Evolutionary conservation across 768 basidiomycete species (phyloP), one percentile per base, ranked within the genome.

Genomic region (Lepiota brunneoincarnata): DNA sequence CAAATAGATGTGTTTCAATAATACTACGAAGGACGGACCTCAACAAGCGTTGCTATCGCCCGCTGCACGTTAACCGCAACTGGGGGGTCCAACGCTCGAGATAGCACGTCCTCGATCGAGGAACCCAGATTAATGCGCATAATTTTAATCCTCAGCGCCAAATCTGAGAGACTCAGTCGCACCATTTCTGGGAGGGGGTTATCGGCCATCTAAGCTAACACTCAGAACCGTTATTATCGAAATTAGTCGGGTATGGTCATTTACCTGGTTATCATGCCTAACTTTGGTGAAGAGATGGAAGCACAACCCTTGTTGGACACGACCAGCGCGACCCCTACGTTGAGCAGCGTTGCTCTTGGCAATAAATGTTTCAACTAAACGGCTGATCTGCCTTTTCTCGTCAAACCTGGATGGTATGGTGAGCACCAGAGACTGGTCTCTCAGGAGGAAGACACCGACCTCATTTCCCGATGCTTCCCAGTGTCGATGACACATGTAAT

Each of bases 401-500:
- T 99, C 95, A 63, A 94, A 98, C 60, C 90, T 92, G 59, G 20
- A 18, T 31, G 46, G 5, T 17, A 44, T 28, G 15, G 28, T 59
- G 49, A 51, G 45, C 15, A 34, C 15, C 2, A 18, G 7, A 42
- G n/a, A 23, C 20, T 17, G 15, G 6, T 18, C 4, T 12, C 20
- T 12, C 14, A 7, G 11, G 18, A 40, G 17, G 23, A 21, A 17
- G 3, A 40, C 20, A 40, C 53, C 46, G 54, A 88, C 87, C 88
- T 83, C 88, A 97, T 97, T 73, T 97, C 94, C 59, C 92, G 80
- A 66, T 97, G 93, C 63, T 91, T 93, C 44, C 95, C 94, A 0
- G 86, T 83, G 64, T 99, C 96, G 56, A 98, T 93, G 20, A 98
- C 96, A 60, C 93, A 94, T 7, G 94, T 96, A 55, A 97, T 91